A percentile compares a stretch with the other conserved stretches of the same genome.
These are phyloP conservation scores for Candida patagonica DNA, from an alignment of 805 yeast species.

Conservation along the genomic window DNA sequence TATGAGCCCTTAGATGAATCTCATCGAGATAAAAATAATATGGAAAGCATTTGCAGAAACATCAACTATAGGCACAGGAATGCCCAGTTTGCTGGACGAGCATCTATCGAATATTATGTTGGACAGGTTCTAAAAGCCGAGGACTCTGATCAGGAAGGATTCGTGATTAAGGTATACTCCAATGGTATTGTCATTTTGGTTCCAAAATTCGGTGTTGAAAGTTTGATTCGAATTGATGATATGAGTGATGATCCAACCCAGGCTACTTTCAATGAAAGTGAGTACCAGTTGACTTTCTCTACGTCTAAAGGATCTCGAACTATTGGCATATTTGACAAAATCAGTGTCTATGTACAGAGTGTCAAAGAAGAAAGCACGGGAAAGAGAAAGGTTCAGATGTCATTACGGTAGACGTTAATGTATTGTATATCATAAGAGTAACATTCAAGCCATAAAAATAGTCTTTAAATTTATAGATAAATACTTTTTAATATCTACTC, in stretches of 20 bases:
- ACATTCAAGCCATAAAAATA: not conserved
- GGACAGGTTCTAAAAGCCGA: slow-evolving; percentile 93
- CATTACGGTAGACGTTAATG: slow-evolving; percentile 8
- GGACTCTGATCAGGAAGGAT: slow-evolving; percentile 77
- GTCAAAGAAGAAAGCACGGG: slow-evolving; percentile 81
- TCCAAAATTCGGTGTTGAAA: slow-evolving; percentile 94
- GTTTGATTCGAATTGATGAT: slow-evolving; percentile 74
- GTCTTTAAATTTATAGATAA: not conserved
- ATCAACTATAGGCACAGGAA: slow-evolving; percentile 92
- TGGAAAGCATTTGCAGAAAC: slow-evolving; percentile 81
- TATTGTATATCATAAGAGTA: not conserved
- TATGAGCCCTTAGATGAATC: slow-evolving; percentile 75
- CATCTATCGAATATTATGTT: slow-evolving; percentile 93
- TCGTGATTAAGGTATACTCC: slow-evolving; percentile 81
- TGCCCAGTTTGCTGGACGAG: slow-evolving; percentile 98
- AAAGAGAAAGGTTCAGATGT: slow-evolving; percentile 80
- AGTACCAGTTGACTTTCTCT: slow-evolving; percentile 53
- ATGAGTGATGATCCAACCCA: slow-evolving; percentile 49
- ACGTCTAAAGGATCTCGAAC: slow-evolving; percentile 36
- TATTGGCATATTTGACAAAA: slow-evolving; percentile 69
- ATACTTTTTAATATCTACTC: not conserved
- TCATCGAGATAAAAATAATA: slow-evolving; percentile 81
- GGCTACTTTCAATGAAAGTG: slow-evolving; percentile 65
- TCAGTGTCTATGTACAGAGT: slow-evolving; percentile 72
- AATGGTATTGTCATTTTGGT: slow-evolving; percentile 93